Percentiles rank a stretch among this genome's conserved stretches.
phyloP scores from a whole-genome alignment of 805 yeast species.

The Ogataea paraovalis region DNA sequence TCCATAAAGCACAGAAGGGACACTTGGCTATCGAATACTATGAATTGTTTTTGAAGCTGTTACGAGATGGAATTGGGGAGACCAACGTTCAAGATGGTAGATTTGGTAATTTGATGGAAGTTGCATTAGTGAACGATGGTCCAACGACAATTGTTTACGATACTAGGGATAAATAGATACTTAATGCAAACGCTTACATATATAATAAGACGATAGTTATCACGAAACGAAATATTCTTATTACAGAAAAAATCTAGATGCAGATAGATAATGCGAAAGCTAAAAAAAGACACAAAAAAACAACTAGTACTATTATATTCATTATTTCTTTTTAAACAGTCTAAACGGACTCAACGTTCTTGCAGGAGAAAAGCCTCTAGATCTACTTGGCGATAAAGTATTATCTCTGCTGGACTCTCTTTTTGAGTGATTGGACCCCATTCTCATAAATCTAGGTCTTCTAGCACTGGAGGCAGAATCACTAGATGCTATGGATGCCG shows the following conservation, averaged over 20 bases:
- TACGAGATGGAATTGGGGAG: slow-evolving; percentile 52
- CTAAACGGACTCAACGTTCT: slow-evolving; percentile 31
- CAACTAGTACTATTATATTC: no score
- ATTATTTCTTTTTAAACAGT: slow-evolving; percentile 18
- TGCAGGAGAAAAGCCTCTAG: slow-evolving; percentile 27
- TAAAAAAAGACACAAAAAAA: background rate
- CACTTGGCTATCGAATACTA: slow-evolving; percentile 47
- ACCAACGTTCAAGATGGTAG: slow-evolving; percentile 78
- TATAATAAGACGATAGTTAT: no score
- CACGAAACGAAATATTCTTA: background rate
- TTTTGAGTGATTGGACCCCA: slow-evolving; percentile 13
- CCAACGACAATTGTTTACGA: slow-evolving; percentile 88
- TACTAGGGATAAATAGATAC: slow-evolving; percentile 41
- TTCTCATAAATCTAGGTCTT: slow-evolving; percentile 24
- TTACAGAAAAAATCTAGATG: background rate
- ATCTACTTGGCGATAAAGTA: slow-evolving; percentile 18
- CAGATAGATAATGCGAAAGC: background rate
- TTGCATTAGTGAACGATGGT: slow-evolving; percentile 82
- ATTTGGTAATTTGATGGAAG: slow-evolving; percentile 98
- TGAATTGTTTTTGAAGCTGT: slow-evolving; percentile 44
- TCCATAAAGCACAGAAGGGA: slow-evolving; percentile 89
- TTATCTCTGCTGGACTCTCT: slow-evolving; percentile 15
- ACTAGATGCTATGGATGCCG: background rate
- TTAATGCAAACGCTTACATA: no score
- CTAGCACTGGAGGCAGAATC: slow-evolving; percentile 10